Evolutionary conservation across 352 stramenopile genomes (phyloP).

Genomic region (Globisporangium echinulatum): DNA sequence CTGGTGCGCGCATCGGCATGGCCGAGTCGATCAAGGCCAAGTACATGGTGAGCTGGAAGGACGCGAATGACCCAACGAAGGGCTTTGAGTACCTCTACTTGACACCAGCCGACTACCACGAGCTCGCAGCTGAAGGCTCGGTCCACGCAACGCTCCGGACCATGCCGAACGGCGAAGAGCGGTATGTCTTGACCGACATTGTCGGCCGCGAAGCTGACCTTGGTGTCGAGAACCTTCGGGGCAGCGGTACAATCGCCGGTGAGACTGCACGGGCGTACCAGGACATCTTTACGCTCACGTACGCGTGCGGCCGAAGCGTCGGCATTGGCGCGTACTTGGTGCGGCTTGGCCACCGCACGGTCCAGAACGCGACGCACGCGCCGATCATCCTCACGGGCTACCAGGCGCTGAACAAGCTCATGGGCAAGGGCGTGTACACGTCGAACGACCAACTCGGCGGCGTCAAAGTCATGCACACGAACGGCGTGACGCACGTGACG

Average conservation of each 20-base stretch:
- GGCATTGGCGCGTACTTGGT: constrained; percentile 99
- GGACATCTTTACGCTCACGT: constrained; percentile 99
- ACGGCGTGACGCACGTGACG: constrained; percentile 98
- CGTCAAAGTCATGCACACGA: constrained; percentile 99
- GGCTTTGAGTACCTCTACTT: constrained; percentile 99
- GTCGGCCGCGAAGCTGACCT: constrained; percentile 97
- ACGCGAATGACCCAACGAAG: constrained; percentile 93
- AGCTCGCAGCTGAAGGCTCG: constrained; percentile 83
- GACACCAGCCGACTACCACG: constrained; percentile 92
- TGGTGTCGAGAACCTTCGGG: constrained; percentile 99
- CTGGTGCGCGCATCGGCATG: constrained; percentile 97
- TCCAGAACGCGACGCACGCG: constrained; percentile 96
- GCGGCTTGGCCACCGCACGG: constrained; percentile 97
- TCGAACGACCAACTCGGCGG: constrained; percentile 99
- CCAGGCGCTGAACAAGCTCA: constrained; percentile 99
- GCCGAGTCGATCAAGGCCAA: constrained; percentile 97
- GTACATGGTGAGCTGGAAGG: constrained; percentile 98
- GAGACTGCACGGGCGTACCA: constrained; percentile 98
- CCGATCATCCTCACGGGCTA: constrained; percentile 99
- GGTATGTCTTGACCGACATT: constrained; percentile 96
- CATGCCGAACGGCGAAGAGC: constrained; percentile 63
- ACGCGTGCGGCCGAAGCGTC: constrained; percentile 98
- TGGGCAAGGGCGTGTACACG: constrained; percentile 99
- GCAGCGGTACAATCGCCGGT: constrained; percentile 97
- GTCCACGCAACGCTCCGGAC: constrained; percentile 83